Percentiles rank a stretch among this genome's conserved stretches.
These are phyloP conservation scores for Antitrichia curtipendula DNA, from an alignment of 225 moss, liverwort and hornwort species.

Conservation along the genomic window DNA sequence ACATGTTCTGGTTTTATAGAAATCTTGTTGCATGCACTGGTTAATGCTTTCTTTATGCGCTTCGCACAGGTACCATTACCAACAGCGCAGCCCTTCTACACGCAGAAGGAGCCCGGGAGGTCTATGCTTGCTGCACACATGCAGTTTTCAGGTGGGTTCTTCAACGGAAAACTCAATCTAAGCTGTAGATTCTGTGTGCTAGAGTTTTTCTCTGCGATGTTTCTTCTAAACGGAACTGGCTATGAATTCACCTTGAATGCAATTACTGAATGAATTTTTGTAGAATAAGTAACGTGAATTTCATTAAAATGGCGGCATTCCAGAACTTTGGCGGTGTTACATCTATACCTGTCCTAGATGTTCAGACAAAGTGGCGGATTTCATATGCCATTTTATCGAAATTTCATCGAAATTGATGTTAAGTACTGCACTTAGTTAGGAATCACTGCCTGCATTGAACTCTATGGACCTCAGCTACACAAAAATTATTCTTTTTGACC, in stretches of 20 bases:
- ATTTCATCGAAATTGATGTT: no score
- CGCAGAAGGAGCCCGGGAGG: slow-evolving; percentile 90
- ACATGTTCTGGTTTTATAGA: background rate
- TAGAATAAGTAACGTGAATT: no score
- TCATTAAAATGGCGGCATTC: no score
- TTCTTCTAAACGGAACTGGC: background rate
- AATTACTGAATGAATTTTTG: background rate
- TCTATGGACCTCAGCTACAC: background rate
- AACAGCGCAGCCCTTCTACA: slow-evolving; percentile 91
- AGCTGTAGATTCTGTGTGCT: background rate
- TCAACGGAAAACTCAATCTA: background rate
- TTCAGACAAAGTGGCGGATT: no score
- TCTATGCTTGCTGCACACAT: slow-evolving; percentile 94
- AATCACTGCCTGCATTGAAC: background rate
- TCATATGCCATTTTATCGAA: no score
- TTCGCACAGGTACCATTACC: slow-evolving; percentile 57
- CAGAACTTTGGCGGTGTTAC: no score
- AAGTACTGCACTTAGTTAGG: no score
- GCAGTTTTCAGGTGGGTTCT: slow-evolving; percentile 74
- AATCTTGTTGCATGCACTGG: background rate
- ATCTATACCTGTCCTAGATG: no score
- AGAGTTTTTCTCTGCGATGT: background rate
- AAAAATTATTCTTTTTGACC: background rate
- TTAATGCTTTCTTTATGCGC: background rate
- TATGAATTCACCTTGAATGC: background rate